Evolutionary conservation across 2,329 filamentous ascomycete species (phyloP), one percentile per base, ranked within the genome.

Genomic region (Sarocladium strictum): DNA sequence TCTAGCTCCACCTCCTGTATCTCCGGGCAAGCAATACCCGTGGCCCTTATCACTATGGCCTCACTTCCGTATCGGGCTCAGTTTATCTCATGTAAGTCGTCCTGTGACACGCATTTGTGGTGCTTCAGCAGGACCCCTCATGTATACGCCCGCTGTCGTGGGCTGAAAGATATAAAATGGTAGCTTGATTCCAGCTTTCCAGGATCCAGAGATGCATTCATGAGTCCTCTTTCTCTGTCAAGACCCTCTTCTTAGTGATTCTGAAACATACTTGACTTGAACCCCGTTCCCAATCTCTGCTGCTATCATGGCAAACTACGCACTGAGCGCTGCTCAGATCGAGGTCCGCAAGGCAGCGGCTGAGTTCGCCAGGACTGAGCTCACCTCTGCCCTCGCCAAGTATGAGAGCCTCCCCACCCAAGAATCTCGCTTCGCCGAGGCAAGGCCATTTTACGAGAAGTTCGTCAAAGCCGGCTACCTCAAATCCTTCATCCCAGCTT

Each of bases 401-500:
- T 9, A 33, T 33, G 32, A 15, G 32, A 9, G 15, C 15, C 32
- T 33, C 32, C 15, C 32, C 32, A 33, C 32, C 15, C 55, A 56
- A 41, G 24, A 40, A 26, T 41, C 55, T 17, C 55, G 55, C n/a
- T 56, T 56, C 23, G 43, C 27, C 14, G 27, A 52, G 2, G 54
- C 55, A 2, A 27, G 24, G 32, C 55, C 52, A 17, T 50, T 49
- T 14, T 56, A 54, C 17, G 24, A 35, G 7, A 12, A 33, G 14
- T n/a, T 47, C 17, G 52, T 56, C 1, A 23, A 24, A 24, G 37
- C 29, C n/a, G 55, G 55, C 21, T 26, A 79, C 2, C 65, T 82
- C 61, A 75, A 74, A 58, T 72, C 69, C 12, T 72, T 78, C 51
- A 65, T 82, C 7, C 69, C 77, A 2, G 60, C 66, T 3, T 53